Evolutionary conservation across 208 protist species (phyloP), one percentile per base, ranked within the genome.

Genomic region (Trypanosoma vivax): DNA sequence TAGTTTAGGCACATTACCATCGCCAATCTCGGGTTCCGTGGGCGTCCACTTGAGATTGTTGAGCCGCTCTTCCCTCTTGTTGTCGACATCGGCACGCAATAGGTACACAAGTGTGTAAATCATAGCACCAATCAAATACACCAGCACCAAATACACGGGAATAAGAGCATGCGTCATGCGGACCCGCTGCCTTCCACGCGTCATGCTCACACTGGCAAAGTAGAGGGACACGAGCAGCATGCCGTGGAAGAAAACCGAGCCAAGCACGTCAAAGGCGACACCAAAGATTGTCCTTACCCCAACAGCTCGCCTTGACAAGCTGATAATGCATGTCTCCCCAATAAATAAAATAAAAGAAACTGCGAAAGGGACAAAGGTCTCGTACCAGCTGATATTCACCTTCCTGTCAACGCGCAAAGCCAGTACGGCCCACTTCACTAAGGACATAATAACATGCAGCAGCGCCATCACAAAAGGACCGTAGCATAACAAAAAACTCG

Each of bases 241-340:
- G 54, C 87, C 81, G 57, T 94, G 90, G 23, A 68, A 62, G 51
- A 91, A 88, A 60, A 94, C 88, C 42, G 87, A 83, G 46, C 78
- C 76, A 13, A 94, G 43, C 11, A 75, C 86, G 65, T 90, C 83
- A 50, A 94, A 94, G 24, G 70, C 71, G 31, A 94, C 68, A 23
- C 69, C 72, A n/a, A 79, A 54, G 24, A 42, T 21, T 7, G 56
- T 70, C 57, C 74, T 76, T 2, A 91, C 73, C 3, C 76, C 65
- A 67, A 90, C 81, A 46, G 74, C 73, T 53, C 78, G 67, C 58
- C 76, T 78, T 73, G 80, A 75, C 60, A 83, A 51, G 42, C 82
- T 88, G 64, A 76, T 71, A 60, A 94, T 60, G 38, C 52, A 76
- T 11, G 83, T 78, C 60, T 94, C 87, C 27, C 70, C n/a, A 7